Evolutionary conservation across 345 rosid genomes (phyloP).

Genomic region (Triadica sebifera): DNA sequence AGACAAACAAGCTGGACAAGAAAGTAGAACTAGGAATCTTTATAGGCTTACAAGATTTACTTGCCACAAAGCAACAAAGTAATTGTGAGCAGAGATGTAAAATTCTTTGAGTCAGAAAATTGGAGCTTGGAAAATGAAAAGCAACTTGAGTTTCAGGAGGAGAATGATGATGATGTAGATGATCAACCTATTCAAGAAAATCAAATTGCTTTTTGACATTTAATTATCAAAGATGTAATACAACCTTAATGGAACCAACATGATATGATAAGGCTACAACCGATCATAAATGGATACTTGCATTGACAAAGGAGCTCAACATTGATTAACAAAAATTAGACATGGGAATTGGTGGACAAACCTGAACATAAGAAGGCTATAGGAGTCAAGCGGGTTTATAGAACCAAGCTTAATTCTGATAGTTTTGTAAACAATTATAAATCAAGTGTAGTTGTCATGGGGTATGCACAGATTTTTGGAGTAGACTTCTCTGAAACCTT

Average conservation of each 20-base stretch:
- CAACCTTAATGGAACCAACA: background rate
- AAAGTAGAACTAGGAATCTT: constrained; percentile 12
- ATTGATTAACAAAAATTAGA: background rate
- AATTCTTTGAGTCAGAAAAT: background rate
- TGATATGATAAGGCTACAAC: background rate
- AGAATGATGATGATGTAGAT: background rate
- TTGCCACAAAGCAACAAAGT: background rate
- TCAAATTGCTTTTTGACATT: background rate
- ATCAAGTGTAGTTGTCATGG: too few relatives aligned
- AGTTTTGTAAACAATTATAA: too few relatives aligned
- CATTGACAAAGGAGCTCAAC: background rate
- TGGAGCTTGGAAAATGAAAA: background rate
- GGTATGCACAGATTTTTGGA: too few relatives aligned
- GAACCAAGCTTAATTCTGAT: too few relatives aligned
- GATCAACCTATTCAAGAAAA: constrained; percentile 9
- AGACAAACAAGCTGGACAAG: constrained; percentile 10
- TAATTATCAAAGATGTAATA: background rate
- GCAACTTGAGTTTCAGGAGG: background rate
- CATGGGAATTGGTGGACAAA: background rate
- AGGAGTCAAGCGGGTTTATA: too few relatives aligned
- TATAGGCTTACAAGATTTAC: constrained; percentile 15
- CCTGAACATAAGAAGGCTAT: too few relatives aligned
- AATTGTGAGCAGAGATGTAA: constrained; percentile 1
- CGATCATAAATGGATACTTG: background rate
- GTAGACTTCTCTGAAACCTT: too few relatives aligned